These are phyloP conservation scores for Sporisorium reilianum DNA, from an alignment of 1,284 basidiomycete genomes.

Conservation along the genomic window DNA sequence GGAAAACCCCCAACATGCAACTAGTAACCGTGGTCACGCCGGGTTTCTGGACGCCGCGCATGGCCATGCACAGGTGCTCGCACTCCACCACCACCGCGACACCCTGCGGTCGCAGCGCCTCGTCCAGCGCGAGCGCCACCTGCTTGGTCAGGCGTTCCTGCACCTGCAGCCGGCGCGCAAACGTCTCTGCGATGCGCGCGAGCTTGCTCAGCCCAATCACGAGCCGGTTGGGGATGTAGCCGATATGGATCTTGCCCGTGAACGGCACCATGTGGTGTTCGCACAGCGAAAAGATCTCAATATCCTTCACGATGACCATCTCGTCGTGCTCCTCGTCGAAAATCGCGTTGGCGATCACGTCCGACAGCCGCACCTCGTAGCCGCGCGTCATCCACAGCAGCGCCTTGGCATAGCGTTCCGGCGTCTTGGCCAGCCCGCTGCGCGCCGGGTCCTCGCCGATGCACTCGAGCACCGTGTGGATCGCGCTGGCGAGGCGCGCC, in stretches of 20 bases:
- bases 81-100: conserved; percentile 86
- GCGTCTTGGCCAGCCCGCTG: conserved; percentile 89
- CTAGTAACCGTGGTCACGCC: conserved; percentile 94
- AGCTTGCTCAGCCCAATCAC: conserved; percentile 98
- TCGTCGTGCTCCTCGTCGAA: conserved; percentile 99
- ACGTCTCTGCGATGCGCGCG: conserved; percentile 96
- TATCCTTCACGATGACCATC: conserved; percentile 98
- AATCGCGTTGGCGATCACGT: conserved; percentile 98
- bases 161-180: conserved; percentile 93
- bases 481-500: conserved; percentile 81
- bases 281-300: conserved; percentile 95
- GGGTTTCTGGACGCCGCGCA: conserved; percentile 99
- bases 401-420: conserved; percentile 95
- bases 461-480: conserved; percentile 93
- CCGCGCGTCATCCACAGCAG: conserved; percentile 99
- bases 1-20: conserved; percentile 99
- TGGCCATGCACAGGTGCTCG: conserved; percentile 99
- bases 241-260: conserved; percentile 81
- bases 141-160: conserved; percentile 98
- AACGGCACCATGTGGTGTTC: conserved; percentile 99
- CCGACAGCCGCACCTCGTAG: conserved; percentile 93
- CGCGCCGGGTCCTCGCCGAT: conserved; percentile 98
- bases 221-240: conserved; percentile 94
- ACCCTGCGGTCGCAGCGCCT: conserved; percentile 94
- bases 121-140: conserved; percentile 95